phyloP scores from a whole-genome alignment of 371 early-diverging fungal genomes.

The Mucor sp. region DNA sequence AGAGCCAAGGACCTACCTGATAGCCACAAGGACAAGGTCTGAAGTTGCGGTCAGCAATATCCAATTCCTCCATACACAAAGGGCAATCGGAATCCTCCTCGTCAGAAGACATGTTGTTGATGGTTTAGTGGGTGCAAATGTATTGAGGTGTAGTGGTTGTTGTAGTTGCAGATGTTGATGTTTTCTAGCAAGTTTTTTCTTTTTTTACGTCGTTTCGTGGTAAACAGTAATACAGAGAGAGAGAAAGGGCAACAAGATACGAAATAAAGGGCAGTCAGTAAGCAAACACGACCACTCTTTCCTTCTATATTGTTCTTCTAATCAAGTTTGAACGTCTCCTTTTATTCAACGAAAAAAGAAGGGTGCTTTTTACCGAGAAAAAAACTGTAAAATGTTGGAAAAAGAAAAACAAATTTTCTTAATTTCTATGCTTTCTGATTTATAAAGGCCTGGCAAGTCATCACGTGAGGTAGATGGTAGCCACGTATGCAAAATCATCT shows the following conservation, averaged over 20 bases:
- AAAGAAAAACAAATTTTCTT: neutral
- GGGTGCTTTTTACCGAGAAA: neutral
- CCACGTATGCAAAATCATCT: neutral
- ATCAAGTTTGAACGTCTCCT: neutral
- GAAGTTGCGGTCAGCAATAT: conserved; percentile 92
- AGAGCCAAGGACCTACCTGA: conserved; percentile 63
- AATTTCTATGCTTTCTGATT: neutral
- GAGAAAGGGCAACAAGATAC: neutral
- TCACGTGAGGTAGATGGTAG: neutral
- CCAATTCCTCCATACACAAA: conserved; percentile 97
- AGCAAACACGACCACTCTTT: neutral
- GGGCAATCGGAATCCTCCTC: conserved; percentile 94
- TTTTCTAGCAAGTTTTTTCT: neutral
- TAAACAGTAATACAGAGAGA: neutral
- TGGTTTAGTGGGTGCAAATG: neutral
- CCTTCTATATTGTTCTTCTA: neutral
- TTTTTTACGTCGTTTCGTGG: neutral
- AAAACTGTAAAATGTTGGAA: neutral
- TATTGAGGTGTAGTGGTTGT: neutral
- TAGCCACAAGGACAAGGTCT: conserved; percentile 97
- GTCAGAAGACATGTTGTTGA: conserved; percentile 49
- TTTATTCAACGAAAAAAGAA: conserved; percentile 1
- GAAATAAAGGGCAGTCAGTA: neutral
- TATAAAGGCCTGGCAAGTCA: neutral
- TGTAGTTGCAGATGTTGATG: too few relatives aligned